Evolutionary conservation across 2,329 filamentous ascomycete genomes (phyloP), one percentile per base, ranked within the genome.

Genomic region (Akanthomyces lecanii): DNA sequence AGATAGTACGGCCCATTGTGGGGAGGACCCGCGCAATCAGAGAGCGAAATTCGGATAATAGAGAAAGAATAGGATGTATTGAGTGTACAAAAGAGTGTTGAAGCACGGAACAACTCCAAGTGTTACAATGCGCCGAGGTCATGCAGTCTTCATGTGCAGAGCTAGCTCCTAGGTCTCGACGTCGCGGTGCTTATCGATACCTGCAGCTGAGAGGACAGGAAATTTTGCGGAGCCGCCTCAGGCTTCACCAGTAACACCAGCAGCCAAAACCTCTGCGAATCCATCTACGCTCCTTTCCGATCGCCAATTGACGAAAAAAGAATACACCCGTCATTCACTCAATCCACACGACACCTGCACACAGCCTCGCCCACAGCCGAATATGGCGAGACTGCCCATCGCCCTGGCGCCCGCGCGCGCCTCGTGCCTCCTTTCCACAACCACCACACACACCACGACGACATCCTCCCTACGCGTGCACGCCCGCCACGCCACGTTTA

Each of bases 401-500:
- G 68, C 70, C 60, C 67, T 72, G 59, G 66, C 72, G 66, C 71
- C 74, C n/a, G 67, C 68, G 40, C 67, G 71, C 59, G 66, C 69
- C 36, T 45, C 40, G 40, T 66, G 64, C 67, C 67, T 71, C 57
- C 72, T 74, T 63, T 63, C 69, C 61, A 63, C 68, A 6, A 66
- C 67, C 51, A 61, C 66, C 51, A 61, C 56, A 14, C 21, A 33
- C 4, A 58, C 67, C 10, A 65, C 70, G 64, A 65, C 72, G n/a
- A 62, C 68, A 28, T 64, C 62, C 5, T 65, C 71, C 65, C 74
- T 50, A 67, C 68, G 76, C 78, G 76, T 65, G 56, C 89, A 93
- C 79, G 81, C 87, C 73, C 89, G 92, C 65, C 86, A 92, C 74
- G 95, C 95, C 59, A 92, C 90, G 28, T 89, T 97, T 66, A 85